A percentile compares a stretch with the other conserved stretches of the same genome.
phyloP scores from a whole-genome alignment of 345 rosid genomes.

The Brassica rapa region DNA sequence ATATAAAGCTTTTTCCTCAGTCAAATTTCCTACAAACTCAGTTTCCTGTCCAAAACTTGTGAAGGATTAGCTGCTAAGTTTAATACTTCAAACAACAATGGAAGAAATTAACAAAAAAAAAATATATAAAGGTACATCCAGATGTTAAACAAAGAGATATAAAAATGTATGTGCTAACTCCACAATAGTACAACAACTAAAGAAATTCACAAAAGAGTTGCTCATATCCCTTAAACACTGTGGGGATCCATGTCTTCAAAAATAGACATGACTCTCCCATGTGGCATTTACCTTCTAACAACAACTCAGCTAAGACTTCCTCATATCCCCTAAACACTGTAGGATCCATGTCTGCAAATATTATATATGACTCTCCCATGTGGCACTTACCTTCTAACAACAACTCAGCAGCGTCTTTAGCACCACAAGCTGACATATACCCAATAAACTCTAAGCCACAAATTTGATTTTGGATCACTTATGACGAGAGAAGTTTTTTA shows the following conservation, averaged over 20 bases:
- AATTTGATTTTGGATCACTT: conserved; percentile 24
- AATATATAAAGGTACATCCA: neutral
- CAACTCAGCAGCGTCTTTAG: conserved; percentile 38
- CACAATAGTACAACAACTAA: conserved; percentile 21
- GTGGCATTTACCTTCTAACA: conserved; percentile 28
- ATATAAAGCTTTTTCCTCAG: neutral
- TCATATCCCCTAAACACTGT: conserved; percentile 27
- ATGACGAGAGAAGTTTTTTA: conserved; percentile 21
- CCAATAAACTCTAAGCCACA: conserved; percentile 29
- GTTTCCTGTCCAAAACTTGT: neutral
- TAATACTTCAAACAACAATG: conserved; percentile 6
- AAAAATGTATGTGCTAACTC: conserved; percentile 7
- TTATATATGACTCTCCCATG: conserved; percentile 27
- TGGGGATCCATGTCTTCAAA: conserved; percentile 38
- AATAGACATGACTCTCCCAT: conserved; percentile 20
- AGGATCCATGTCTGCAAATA: conserved; percentile 38
- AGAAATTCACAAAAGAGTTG: conserved; percentile 26
- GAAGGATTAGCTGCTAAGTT: neutral
- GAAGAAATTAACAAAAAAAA: neutral
- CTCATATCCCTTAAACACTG: conserved; percentile 30
- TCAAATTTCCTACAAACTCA: neutral
- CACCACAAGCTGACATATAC: conserved; percentile 29
- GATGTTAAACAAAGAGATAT: neutral
- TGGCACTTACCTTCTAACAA: conserved; percentile 26
- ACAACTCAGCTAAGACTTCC: conserved; percentile 37